Base-by-base conservation (phyloP, 768 basidiomycete species). In the Chalciporus piperatus region DNA sequence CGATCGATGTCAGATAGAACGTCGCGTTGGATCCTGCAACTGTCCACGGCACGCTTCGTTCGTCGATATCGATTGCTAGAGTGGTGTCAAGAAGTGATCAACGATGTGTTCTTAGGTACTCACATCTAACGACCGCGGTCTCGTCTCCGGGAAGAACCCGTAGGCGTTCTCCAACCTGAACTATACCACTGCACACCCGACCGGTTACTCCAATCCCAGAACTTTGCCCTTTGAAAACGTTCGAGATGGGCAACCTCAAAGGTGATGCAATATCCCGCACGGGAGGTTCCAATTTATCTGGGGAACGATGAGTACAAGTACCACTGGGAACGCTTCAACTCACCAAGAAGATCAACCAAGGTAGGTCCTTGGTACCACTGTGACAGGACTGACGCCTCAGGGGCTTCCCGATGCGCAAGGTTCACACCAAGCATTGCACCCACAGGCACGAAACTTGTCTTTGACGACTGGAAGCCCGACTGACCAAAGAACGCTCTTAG, bases 71-170 rank as follows among this genome's bases (percentile, higher is more conserved):
- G 57, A 99, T 94, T 3, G 81, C 97, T 98, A 56, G 17, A 3
- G 13, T 2, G 8, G 32, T 4, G 20, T 56, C 33, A 52, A 27
- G 56, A 50, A 27, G 41, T 30, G 7, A 27, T 20, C 11, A 19
- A 23, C 27, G 22, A 27, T 20, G 17, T 19, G 40, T 37, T 17
- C 4, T 9, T 30, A 37, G 32, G 17, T 43, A 59, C 74, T 59
- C 62, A 85, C 85, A 76, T 75, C 79, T 86, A 3, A 99, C 89
- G 16, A 89, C 68, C 0, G 84, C 89, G 6, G 79, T 86, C 68
- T 97, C 95, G 64, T 98, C 95, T 10, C 96, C 96, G 0, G 97
- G 97, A 4, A 97, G 72, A 45, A 95, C 83, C 38, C 92, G 78
- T 33, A 98, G 60, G 37, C 81, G 77, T 72, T 98, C 95, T 2